Percentiles rank a stretch among this genome's conserved stretches.
phyloP scores from a whole-genome alignment of 2,329 filamentous ascomycete genomes.

The Stachybotrys echinatus region DNA sequence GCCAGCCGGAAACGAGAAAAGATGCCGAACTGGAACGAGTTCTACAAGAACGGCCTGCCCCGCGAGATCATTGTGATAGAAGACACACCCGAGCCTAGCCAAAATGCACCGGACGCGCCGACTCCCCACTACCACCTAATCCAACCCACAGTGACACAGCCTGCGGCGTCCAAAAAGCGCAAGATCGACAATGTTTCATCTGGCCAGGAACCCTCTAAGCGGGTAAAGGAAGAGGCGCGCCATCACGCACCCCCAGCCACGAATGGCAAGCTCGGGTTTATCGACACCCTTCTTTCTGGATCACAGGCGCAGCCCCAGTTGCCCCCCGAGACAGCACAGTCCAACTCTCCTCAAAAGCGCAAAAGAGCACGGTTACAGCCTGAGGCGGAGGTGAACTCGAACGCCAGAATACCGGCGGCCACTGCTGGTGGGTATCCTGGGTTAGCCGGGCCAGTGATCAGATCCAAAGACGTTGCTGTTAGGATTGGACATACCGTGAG shows the following conservation, averaged over 20 bases:
- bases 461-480: neutral
- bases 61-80: conserved; percentile 84
- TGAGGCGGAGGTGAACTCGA: neutral
- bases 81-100: conserved; percentile 58
- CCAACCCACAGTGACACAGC: neutral
- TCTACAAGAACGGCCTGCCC: conserved; percentile 78
- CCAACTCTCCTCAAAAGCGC: neutral
- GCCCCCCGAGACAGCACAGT: neutral
- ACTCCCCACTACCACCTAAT: conserved; percentile 17
- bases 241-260: neutral
- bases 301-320: neutral
- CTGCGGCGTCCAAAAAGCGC: neutral
- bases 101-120: conserved; percentile 34
- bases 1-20: neutral
- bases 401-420: neutral
- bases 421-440: neutral
- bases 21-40: conserved; percentile 68
- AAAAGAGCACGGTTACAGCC: neutral
- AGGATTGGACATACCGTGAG: neutral
- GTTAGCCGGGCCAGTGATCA: neutral
- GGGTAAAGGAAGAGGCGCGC: neutral
- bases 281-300: neutral
- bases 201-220: neutral
- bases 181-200: neutral
- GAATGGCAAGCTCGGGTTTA: neutral